Evolutionary conservation across 805 yeast genomes (phyloP), one percentile per base, ranked within the genome.

Genomic region (Candida xiaguanensis): DNA sequence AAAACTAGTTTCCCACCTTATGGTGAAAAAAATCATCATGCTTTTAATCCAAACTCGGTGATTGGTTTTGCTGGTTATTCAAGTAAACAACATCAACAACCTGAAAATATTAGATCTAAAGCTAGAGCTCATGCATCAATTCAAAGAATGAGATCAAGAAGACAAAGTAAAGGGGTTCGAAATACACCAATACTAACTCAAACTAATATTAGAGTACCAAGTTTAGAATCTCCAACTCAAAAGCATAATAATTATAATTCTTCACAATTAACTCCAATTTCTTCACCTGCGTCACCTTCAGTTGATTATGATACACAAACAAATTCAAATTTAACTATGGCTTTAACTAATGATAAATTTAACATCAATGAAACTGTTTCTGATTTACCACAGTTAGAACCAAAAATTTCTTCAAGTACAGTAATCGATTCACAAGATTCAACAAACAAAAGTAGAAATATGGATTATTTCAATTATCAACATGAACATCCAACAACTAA

Each of bases 81-180:
- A 11, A 14, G 9, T 19, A 16, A 28, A 20, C 37, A 16, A 18
- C 33, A 29, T 19, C 31, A 36, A 22, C 39, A 61, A 13, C 44
- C 47, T 11, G 63, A 61, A 14, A 53, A 46, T 24, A 37, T 59
- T 6, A 60, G 80, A 39, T 76, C 84, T 1, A 63, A 69, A 26
- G 85, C 78, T 46, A 63, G 85, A 47, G 85, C 86, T 0, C 80
- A 78, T 49, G 85, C 85, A 0, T 79, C 85, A 0, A 51, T 80
- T 14, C 67, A 75, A 40, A 63, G 87, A 55, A 80, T 80, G 71
- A 67, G 74, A 42, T 75, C 76, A 30, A 65, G 85, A 42, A 60
- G 85, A 39, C 72, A 72, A 54, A 73, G 78, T 43, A 76, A 72
- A 48, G 43, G 70, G 52, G 44, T 49, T 2, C 49, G 63, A 38